Evolutionary conservation across 1,284 basidiomycete species (phyloP), one percentile per base, ranked within the genome.

Genomic region (Boletus smithii): DNA sequence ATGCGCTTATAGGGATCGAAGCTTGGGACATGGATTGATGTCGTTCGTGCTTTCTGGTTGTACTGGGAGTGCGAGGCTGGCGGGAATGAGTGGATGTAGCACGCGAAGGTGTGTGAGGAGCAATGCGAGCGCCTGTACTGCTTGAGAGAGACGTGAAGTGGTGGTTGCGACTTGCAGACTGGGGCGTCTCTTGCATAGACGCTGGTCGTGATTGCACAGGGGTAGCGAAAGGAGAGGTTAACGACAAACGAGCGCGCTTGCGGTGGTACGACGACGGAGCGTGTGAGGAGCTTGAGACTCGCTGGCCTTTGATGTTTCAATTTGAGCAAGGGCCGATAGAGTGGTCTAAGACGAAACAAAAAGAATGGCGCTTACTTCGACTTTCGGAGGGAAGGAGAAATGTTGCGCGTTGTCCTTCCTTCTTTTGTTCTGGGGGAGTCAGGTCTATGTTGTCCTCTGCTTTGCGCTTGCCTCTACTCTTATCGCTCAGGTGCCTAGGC

Each of bases 1-100:
- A 71, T 5, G 86, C 86, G 43, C 81, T 84, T 44, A 89, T 76
- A 6, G 86, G 86, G 31, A 89, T 86, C n/a, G 86, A 88, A 16
- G 71, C 65, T 58, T 78, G 76, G 11, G 82, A 84, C 48, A 80
- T 66, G 59, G 80, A 80, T 37, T 69, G 71, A 44, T 72, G 69
- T 20, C 76, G 73, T 30, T 73, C 65, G 34, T 69, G 69, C 27
- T 52, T 66, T 48, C 44, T 46, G 35, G 42, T 51, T 3, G 61
- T 55, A 23, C 50, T 56, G 13, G 58, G 58, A 49, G 65, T 64
- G 13, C 50, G 55, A 56, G 62, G 57, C 46, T 58, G 58, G 42
- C 59, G 63, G 40, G 74, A 68, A 57, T 57, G 68, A 60, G 67
- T 56, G 61, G 69, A 72, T 30, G 66, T 54, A 46, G 64, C 68